phyloP scores from a whole-genome alignment of 768 basidiomycete species.

The Dioszegia hungarica region DNA sequence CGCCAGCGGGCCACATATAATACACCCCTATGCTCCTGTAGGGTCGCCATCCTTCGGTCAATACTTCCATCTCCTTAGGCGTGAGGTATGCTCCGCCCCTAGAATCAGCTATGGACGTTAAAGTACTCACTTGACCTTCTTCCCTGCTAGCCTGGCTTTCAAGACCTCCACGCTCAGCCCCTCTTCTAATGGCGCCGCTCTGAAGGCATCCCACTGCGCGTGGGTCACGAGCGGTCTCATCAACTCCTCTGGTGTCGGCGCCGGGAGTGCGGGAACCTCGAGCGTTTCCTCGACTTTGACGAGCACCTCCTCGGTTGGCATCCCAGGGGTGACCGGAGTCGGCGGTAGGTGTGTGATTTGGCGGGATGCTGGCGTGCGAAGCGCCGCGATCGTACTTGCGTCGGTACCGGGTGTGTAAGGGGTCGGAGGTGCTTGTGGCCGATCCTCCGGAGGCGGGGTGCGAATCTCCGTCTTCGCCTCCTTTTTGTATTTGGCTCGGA shows the following conservation, averaged over 20 bases:
- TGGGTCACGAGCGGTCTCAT: slow-evolving; percentile 8
- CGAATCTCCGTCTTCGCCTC: background rate
- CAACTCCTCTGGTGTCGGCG: slow-evolving; percentile 16
- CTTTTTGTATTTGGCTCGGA: slow-evolving; percentile 11
- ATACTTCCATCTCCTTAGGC: slow-evolving; percentile 71
- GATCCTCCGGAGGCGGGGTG: background rate
- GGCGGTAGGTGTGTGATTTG: slow-evolving; percentile 6
- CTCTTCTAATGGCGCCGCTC: slow-evolving; percentile 25
- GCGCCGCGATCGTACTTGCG: no score
- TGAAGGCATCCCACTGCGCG: slow-evolving; percentile 18
- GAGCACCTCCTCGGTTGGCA: slow-evolving; percentile 20
- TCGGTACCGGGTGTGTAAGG: slow-evolving; percentile 2
- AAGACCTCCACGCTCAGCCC: slow-evolving; percentile 37
- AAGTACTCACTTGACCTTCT: slow-evolving; percentile 44
- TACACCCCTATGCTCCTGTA: slow-evolving; percentile 78
- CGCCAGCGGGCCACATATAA: slow-evolving; percentile 80
- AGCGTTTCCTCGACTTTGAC: slow-evolving; percentile 10
- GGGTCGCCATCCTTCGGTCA: slow-evolving; percentile 73
- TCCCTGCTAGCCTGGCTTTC: slow-evolving; percentile 37
- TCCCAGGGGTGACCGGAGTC: slow-evolving; percentile 20
- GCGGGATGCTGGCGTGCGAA: no score
- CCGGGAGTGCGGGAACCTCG: slow-evolving; percentile 7
- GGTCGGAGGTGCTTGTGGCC: background rate
- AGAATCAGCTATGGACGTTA: slow-evolving; percentile 1
- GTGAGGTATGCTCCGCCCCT: slow-evolving; percentile 57